Evolutionary conservation across 2,329 filamentous ascomycete genomes (phyloP), one percentile per base, ranked within the genome.

Genomic region (Fusarium coicis): DNA sequence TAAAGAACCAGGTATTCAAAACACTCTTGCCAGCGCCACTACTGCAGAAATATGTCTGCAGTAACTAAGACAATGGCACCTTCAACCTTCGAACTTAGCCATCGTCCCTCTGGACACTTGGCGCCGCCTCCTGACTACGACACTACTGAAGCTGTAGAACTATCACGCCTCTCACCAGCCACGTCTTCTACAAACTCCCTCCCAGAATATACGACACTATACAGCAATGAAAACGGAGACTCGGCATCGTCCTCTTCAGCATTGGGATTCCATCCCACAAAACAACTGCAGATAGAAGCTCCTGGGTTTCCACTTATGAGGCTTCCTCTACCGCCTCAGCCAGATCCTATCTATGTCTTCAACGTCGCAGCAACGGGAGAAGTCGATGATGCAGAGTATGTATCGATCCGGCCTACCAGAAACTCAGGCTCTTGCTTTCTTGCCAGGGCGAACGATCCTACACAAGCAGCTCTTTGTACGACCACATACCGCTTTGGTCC

Each of bases 401-500:
- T 85, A 18, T 91, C 88, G 30, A 80, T 87, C 34, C 86, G 89
- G 8, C 82, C 83, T 16, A 79, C 80, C 14, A 82, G 83, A 49
- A 77, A 80, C 66, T 89, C 87, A 2, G 87, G 84, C 7, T 84
- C 81, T 39, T 84, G 87, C 68, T 83, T 84, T 69, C 84, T 90
- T 53, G 78, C 87, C 8, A 79, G 86, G 40, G 84, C 82, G 28
- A 80, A 83, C 40, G 81, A 83, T 19, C 72, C 75, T 10, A 57
- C 66, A 3, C 76, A 76, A n/a, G 63, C 75, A 18, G 79, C 84
- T 10, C 74, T 89, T n/a, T 86, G 84, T 70, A 82, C 78, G 2
- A 91, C 89, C 1, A 85, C 83, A 7, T 91, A 91, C 79, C 86
- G 85, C 70, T 90, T 87, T 74, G 89, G 89, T 0, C 88, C 88